These are phyloP conservation scores for Cicer arietinum DNA, from an alignment of 306 rosid genomes.

Conservation along the genomic window DNA sequence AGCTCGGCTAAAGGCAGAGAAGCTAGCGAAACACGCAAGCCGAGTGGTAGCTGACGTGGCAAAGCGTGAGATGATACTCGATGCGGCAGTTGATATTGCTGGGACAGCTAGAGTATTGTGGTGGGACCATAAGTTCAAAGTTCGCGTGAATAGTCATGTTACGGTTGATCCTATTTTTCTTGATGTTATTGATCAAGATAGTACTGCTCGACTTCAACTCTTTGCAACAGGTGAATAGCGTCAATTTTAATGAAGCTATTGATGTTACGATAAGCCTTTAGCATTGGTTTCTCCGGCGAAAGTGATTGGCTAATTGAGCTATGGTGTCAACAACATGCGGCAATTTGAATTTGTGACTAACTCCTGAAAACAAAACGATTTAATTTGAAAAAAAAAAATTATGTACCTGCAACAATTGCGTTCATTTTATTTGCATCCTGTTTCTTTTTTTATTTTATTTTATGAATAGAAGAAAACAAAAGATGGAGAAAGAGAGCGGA, in stretches of 20 bases:
- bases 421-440: no score
- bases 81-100: slow-evolving; percentile 68
- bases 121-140: slow-evolving; percentile 77
- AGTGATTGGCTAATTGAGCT: no score
- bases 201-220: slow-evolving; percentile 55
- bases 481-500: no score
- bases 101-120: slow-evolving; percentile 77
- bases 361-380: no score
- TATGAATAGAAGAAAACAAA: no score
- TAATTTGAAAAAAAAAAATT: no score
- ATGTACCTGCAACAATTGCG: no score
- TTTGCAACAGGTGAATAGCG: slow-evolving; percentile 17
- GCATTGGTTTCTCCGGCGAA: no score
- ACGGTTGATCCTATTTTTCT: slow-evolving; percentile 90
- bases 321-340: no score
- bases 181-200: slow-evolving; percentile 79
- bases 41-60: slow-evolving; percentile 65
- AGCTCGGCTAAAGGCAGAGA: slow-evolving; percentile 65
- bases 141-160: slow-evolving; percentile 78
- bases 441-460: no score
- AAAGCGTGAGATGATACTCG: slow-evolving; percentile 75
- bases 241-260: background rate
- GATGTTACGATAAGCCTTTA: no score
- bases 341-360: no score
- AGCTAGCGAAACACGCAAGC: slow-evolving; percentile 69